These are phyloP conservation scores for Botrytis fragariae DNA, from an alignment of 2,329 filamentous ascomycete species.

Conservation along the genomic window DNA sequence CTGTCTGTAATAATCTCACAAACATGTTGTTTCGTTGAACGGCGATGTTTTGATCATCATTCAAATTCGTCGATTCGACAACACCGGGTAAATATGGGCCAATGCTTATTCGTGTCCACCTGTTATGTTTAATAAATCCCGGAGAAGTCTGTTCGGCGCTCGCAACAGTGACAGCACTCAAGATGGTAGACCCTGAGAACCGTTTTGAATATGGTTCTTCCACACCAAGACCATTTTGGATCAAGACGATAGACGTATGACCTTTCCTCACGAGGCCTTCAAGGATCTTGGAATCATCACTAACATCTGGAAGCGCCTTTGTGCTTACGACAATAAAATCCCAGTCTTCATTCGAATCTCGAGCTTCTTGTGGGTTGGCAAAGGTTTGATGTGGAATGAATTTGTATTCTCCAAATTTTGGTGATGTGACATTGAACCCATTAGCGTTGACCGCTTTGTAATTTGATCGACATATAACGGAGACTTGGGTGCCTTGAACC, in stretches of 20 bases:
- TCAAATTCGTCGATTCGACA: slow-evolving; percentile 32
- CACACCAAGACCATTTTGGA: slow-evolving; percentile 38
- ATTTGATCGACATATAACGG: slow-evolving; percentile 72
- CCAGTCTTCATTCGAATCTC: slow-evolving; percentile 43
- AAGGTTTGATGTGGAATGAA: slow-evolving; percentile 63
- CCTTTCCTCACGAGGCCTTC: slow-evolving; percentile 30
- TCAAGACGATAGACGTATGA: slow-evolving; percentile 34
- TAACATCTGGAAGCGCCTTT: slow-evolving; percentile 37
- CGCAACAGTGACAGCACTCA: slow-evolving; percentile 68
- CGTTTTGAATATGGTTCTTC: slow-evolving; percentile 57
- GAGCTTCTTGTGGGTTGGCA: slow-evolving; percentile 51
- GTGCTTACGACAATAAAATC: slow-evolving; percentile 38
- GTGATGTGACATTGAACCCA: slow-evolving; percentile 64
- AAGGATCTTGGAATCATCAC: slow-evolving; percentile 35
- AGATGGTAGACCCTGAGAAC: slow-evolving; percentile 58
- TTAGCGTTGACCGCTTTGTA: slow-evolving; percentile 59
- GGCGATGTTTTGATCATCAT: slow-evolving; percentile 20
- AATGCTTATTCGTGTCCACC: slow-evolving; percentile 70
- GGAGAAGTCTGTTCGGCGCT: slow-evolving; percentile 64
- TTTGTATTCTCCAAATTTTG: slow-evolving; percentile 63
- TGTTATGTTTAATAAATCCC: slow-evolving; percentile 65
- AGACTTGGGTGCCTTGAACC: slow-evolving; percentile 54
- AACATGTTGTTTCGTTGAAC: slow-evolving; percentile 44
- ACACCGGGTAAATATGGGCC: slow-evolving; percentile 60
- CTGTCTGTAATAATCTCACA: slow-evolving; percentile 44